Evolutionary conservation across 441 rosid species (phyloP).

Genomic region (Pelargonium citronellum): DNA sequence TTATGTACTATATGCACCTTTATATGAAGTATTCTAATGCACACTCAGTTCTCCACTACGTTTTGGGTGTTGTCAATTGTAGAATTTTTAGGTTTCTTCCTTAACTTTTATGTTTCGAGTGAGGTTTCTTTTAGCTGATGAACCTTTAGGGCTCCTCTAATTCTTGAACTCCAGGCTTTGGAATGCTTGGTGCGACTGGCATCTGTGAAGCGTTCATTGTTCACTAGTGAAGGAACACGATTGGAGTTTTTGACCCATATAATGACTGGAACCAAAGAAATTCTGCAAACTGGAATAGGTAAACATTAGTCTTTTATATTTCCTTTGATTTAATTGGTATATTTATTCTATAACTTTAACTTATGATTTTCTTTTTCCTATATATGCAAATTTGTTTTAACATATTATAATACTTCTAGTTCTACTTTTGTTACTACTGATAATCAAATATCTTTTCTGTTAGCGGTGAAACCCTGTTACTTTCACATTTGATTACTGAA

Average conservation of each 20-base stretch:
- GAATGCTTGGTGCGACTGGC: conserved; percentile 34
- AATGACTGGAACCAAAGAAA: conserved; percentile 32
- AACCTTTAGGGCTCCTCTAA: not conserved
- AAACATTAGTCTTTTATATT: not conserved
- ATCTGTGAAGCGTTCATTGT: conserved; percentile 29
- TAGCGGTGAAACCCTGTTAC: not conserved
- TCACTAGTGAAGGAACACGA: conserved; percentile 27
- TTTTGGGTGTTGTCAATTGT: not conserved
- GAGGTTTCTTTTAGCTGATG: not conserved
- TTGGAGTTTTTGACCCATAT: conserved; percentile 26
- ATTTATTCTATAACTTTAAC: not conserved
- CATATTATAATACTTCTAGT: not conserved
- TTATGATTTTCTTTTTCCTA: not conserved
- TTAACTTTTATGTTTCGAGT: not conserved
- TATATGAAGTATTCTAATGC: not conserved
- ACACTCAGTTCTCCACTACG: not conserved
- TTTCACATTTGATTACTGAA: not conserved
- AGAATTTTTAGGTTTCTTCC: not conserved
- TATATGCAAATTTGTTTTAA: not conserved
- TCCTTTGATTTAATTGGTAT: conserved; percentile 1
- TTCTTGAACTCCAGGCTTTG: conserved; percentile 23
- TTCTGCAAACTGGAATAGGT: conserved; percentile 32
- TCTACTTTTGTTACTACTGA: not conserved
- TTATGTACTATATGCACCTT: not conserved
- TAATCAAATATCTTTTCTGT: not conserved